Evolutionary conservation across 768 basidiomycete genomes (phyloP), one percentile per base, ranked within the genome.

Genomic region (Porpolomopsis calyptriformis): DNA sequence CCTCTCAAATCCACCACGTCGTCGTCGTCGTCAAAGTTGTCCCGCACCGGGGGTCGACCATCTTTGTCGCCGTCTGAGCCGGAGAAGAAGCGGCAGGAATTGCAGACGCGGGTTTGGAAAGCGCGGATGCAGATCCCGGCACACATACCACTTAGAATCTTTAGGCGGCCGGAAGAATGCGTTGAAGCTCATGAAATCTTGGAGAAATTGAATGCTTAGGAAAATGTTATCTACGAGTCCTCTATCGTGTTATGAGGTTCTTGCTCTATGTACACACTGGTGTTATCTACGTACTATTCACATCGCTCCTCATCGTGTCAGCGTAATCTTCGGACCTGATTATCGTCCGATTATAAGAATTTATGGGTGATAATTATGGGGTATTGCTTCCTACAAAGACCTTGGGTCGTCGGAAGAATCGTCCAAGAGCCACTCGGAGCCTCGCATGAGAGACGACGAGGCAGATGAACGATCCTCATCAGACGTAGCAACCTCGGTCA

Each of bases 141-240:
- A 24, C 65, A 75, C 51, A 67, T 86, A 8, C 61, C 65, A 16
- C 60, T 89, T 55, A 71, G 84, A 43, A 59, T 88, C 22, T 90
- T 90, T 58, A 71, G 76, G 53, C 60, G 76, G 34, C 80, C 87
- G 8, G 63, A 54, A 51, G 84, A 90, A 54, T 88, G 85, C 57
- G 67, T 72, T 12, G 86, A 89, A 61, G 73, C 70, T 19, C 63
- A 62, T 29, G 62, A 68, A 39, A 65, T 77, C 47, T 55, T 77
- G 41, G 48, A 49, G 29, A 11, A 33, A 35, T 20, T 43, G 12
- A 12, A 11, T 10, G 16, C 11, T 31, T 38, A 16, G 9, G 20
- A 7, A 8, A 16, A n/a, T n/a, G n/a, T n/a, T n/a, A n/a, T n/a
- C n/a, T n/a, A n/a, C n/a, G n/a, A n/a, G n/a, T n/a, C n/a, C n/a